These are phyloP conservation scores for Sugiyamaella floridensis DNA, from an alignment of 805 yeast species.

Conservation along the genomic window DNA sequence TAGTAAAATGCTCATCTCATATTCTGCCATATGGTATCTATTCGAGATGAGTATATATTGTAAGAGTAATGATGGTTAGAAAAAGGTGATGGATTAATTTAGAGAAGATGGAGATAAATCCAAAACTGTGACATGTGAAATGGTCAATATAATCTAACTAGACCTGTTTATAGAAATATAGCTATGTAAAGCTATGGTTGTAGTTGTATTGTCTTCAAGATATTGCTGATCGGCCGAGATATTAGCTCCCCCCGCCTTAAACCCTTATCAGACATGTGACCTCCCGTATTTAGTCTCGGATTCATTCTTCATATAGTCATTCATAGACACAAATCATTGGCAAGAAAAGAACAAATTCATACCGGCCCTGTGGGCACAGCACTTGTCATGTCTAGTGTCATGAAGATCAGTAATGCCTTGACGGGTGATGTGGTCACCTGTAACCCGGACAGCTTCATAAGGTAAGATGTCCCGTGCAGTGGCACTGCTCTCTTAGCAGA, in stretches of 20 bases:
- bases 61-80: no score
- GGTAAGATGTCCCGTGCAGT: slow-evolving; percentile 10
- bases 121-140: no score
- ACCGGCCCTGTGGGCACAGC: background rate
- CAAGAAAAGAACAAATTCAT: background rate
- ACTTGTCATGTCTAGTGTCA: slow-evolving; percentile 4
- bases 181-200: no score
- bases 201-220: no score
- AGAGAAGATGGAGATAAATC: no score
- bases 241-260: background rate
- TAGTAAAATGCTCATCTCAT: no score
- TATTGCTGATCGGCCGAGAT: background rate
- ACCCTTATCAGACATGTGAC: background rate
- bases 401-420: slow-evolving; percentile 25
- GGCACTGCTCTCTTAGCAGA: background rate
- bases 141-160: no score
- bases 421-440: slow-evolving; percentile 20
- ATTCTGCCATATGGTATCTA: no score
- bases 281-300: background rate
- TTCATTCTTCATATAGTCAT: background rate
- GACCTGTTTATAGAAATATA: no score
- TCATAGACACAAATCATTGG: background rate
- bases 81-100: no score
- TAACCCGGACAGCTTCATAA: slow-evolving; percentile 18
- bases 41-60: no score